phyloP scores from a whole-genome alignment of 2,329 filamentous ascomycete genomes.

The Exserohilum rostratum region DNA sequence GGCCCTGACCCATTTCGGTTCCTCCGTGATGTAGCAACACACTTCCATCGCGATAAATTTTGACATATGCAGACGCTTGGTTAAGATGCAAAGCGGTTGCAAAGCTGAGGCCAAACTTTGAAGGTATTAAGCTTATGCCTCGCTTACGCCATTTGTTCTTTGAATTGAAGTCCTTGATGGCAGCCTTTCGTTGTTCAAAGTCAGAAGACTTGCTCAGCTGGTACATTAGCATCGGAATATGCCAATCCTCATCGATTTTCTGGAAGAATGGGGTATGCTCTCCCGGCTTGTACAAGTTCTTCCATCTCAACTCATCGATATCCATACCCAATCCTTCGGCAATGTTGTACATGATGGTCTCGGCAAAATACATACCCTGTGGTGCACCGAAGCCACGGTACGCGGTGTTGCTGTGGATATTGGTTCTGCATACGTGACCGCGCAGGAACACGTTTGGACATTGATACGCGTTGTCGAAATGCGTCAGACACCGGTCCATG shows the following conservation, averaged over 20 bases:
- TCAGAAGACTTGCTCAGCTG: slow-evolving; percentile 77
- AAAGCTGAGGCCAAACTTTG: slow-evolving; percentile 96
- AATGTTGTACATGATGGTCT: slow-evolving; percentile 85
- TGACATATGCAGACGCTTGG: slow-evolving; percentile 88
- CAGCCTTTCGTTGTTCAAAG: slow-evolving; percentile 72
- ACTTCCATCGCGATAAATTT: slow-evolving; percentile 94
- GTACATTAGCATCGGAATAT: slow-evolving; percentile 89
- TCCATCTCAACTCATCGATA: slow-evolving; percentile 76
- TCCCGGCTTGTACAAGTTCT: slow-evolving; percentile 81
- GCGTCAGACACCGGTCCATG: slow-evolving; percentile 81
- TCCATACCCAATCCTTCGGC: slow-evolving; percentile 87
- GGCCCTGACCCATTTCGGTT: slow-evolving; percentile 95
- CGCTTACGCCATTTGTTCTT: slow-evolving; percentile 91
- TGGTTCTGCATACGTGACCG: slow-evolving; percentile 86
- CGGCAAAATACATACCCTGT: slow-evolving; percentile 91
- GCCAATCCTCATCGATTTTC: slow-evolving; percentile 78
- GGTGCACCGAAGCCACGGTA: slow-evolving; percentile 95
- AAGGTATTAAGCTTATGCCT: slow-evolving; percentile 82
- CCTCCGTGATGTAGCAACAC: slow-evolving; percentile 91
- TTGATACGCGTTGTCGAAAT: slow-evolving; percentile 86
- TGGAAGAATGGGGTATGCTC: slow-evolving; percentile 92
- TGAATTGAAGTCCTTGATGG: slow-evolving; percentile 77
- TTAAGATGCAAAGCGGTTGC: slow-evolving; percentile 88
- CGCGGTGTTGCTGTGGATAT: slow-evolving; percentile 94
- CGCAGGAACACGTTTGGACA: slow-evolving; percentile 86